Percentiles rank a stretch among this genome's conserved stretches.
phyloP scores from a whole-genome alignment of 1,139 yeast species.

The Nakaseomyces bracarensis region DNA sequence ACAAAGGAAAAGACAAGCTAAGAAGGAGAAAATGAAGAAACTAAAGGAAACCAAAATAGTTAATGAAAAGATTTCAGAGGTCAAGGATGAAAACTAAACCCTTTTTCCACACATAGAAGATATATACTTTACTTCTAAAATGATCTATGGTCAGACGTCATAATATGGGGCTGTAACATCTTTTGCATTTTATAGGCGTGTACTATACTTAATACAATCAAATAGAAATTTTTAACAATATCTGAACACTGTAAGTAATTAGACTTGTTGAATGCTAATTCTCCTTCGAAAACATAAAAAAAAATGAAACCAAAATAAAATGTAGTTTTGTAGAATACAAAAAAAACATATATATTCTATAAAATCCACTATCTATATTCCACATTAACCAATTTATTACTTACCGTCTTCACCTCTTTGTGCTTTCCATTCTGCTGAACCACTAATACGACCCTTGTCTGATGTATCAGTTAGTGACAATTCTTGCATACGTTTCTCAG shows the following conservation, averaged over 20 bases:
- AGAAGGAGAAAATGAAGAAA: slow-evolving; percentile 13
- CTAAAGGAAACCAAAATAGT: background rate
- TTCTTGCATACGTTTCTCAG: slow-evolving; percentile 2
- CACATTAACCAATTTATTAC: slow-evolving; percentile 9
- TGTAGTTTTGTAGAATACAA: slow-evolving; percentile 20
- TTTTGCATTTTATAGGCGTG: background rate
- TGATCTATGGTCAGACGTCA: too few species aligned
- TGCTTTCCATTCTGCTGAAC: slow-evolving; percentile 65
- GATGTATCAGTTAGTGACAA: slow-evolving; percentile 4
- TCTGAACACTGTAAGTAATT: too few species aligned
- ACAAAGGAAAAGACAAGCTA: slow-evolving; percentile 29
- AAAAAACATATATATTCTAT: background rate
- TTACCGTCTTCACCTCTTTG: slow-evolving; percentile 70
- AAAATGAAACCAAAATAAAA: too few species aligned
- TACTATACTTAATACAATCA: background rate
- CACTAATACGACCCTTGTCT: slow-evolving; percentile 56
- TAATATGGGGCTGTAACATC: too few species aligned
- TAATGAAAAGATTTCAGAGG: background rate
- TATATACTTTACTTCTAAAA: too few species aligned
- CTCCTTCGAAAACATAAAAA: too few species aligned
- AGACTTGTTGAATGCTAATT: too few species aligned
- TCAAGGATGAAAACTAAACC: background rate
- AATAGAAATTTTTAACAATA: too few species aligned
- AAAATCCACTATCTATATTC: background rate
- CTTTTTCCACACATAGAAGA: too few species aligned